phyloP scores from a whole-genome alignment of 805 yeast genomes.

The Wickerhamomyces bovis region DNA sequence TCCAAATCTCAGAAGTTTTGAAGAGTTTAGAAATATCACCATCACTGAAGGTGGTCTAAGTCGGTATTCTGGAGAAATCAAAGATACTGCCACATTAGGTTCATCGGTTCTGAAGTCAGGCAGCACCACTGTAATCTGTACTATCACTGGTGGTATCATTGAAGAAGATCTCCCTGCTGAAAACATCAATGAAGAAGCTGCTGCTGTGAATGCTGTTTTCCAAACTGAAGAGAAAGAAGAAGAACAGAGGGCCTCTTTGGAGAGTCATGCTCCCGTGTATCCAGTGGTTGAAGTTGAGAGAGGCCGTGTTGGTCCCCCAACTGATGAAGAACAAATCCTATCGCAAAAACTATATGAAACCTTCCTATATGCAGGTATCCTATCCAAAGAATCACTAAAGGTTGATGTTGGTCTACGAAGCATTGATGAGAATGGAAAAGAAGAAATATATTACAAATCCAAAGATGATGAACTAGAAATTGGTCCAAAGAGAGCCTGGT shows the following conservation, averaged over 20 bases:
- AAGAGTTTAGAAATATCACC: conserved; percentile 61
- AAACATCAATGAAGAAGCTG: conserved; percentile 35
- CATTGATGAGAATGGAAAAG: conserved; percentile 43
- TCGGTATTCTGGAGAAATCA: conserved; percentile 31
- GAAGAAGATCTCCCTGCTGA: conserved; percentile 45
- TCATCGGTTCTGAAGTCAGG: conserved; percentile 68
- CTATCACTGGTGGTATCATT: conserved; percentile 60
- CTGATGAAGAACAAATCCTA: conserved; percentile 76
- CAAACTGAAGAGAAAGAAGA: conserved; percentile 30
- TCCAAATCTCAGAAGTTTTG: conserved; percentile 64
- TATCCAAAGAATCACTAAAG: conserved; percentile 45
- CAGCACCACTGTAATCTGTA: conserved; percentile 65
- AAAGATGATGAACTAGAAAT: conserved; percentile 33
- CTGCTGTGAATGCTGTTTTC: conserved; percentile 25
- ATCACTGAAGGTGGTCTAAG: conserved; percentile 34
- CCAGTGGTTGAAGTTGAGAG: conserved; percentile 74
- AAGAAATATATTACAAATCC: conserved; percentile 42
- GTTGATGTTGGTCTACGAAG: conserved; percentile 51
- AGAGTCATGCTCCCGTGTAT: conserved; percentile 41
- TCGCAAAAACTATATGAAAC: conserved; percentile 61
- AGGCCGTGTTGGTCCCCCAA: conserved; percentile 75
- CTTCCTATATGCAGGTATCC: conserved; percentile 48
- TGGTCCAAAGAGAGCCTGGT: conserved; percentile 40
- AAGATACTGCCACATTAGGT: conserved; percentile 43
- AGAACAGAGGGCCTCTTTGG: conserved; percentile 21